Conservation (phyloP, 176 grass and related monocot genomes). For the Guadua angustifolia region DNA sequence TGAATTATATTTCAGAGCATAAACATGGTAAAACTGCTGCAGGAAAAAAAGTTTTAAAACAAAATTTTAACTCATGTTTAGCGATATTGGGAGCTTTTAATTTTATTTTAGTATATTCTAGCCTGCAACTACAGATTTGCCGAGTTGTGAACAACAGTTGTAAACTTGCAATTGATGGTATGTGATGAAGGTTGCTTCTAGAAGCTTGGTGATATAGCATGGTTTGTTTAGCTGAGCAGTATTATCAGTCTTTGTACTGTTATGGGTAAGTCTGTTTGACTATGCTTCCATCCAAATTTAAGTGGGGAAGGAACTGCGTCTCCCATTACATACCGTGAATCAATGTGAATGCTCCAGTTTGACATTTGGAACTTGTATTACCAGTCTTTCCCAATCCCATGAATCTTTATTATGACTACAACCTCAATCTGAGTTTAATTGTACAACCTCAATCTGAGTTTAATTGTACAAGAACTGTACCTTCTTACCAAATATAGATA, state of each 20-base stretch:
- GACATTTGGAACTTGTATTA: background rate
- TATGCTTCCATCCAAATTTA: slow-evolving; percentile 27
- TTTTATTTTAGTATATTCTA: slow-evolving; percentile 5
- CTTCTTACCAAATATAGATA: slow-evolving; percentile 25
- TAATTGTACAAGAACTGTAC: slow-evolving; percentile 26
- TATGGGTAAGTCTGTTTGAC: background rate
- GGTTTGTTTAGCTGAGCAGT: background rate
- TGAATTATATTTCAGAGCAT: background rate
- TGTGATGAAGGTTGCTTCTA: background rate
- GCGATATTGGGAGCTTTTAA: background rate
- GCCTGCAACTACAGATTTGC: background rate
- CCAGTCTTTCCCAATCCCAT: background rate
- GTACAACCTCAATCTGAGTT: background rate
- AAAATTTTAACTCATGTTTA: background rate
- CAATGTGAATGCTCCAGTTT: slow-evolving; percentile 20
- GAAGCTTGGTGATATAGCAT: slow-evolving; percentile 22
- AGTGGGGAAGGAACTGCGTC: slow-evolving; percentile 1
- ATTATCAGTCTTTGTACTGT: background rate
- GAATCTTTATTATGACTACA: slow-evolving; percentile 8
- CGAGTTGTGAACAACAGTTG: background rate
- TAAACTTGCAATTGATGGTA: background rate
- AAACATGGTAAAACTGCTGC: slow-evolving; percentile 3
- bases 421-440: slow-evolving; percentile 4
- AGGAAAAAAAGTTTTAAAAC: background rate
- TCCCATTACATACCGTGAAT: background rate